Base-by-base conservation (phyloP, 495 filamentous ascomycete genomes). In the Chaetomium tenue region DNA sequence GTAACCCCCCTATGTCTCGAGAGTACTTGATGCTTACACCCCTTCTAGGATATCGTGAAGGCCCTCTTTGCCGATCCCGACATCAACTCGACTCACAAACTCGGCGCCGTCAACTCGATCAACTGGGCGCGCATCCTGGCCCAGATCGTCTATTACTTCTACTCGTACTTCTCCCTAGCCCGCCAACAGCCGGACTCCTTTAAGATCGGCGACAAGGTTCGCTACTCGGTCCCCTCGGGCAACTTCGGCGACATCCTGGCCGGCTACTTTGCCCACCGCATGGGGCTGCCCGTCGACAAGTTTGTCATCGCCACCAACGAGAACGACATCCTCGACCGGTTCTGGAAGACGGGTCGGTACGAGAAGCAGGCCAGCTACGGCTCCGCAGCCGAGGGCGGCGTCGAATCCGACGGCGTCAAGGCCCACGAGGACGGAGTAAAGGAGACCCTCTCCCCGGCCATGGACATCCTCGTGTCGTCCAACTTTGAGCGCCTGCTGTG, bases 201-300 rank as follows among this genome's bases (percentile, higher is more conserved):
- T 61, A 76, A 81, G 42, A 72, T 84, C 1, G 79, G 79, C 18
- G 77, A 83, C 61, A 86, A 87, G 66, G 79, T 97, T 61, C 86
- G 91, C 52, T 92, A 90, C 70, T 89, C 93, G 11, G 88, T 91
- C 0, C 94, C 94, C 2, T 91, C 91, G 3, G 93, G 94, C 15
- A 98, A 98, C 82, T 98, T 98, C 73, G 93, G 93, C n/a, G 88
- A 98, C 72, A 89, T 98, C 68, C 83, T 97, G 3, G 93, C 94
- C 0, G 94, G 94, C 50, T 98, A 89, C 74, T 96, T 97, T 71
- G 92, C 93, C 0, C 87, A 87, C 66, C 83, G 85, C 64, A 97
- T 98, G 92, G 94, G 94, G 52, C 85, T 97, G 0, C 93, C 92
- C 25, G 81, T 84, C 3, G 87, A 90, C 56, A 92, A 91, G 74